These are phyloP conservation scores for Russula foetens DNA, from an alignment of 768 basidiomycete genomes.

Conservation along the genomic window DNA sequence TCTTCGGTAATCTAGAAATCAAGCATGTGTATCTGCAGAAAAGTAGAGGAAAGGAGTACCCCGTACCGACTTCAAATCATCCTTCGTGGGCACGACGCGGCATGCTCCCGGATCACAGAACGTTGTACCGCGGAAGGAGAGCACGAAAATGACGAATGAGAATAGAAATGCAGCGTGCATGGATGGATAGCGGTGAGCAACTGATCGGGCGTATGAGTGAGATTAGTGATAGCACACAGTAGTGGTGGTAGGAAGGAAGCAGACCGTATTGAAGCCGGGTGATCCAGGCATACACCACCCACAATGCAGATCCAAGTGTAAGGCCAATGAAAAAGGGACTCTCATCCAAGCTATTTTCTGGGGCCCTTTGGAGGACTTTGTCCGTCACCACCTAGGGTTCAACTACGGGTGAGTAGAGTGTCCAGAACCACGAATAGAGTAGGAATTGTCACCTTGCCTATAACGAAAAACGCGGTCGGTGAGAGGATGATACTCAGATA, in stretches of 20 bases:
- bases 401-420: not conserved
- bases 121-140: not conserved
- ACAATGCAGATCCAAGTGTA: not conserved
- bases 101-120: slow-evolving; percentile 3
- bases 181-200: not conserved
- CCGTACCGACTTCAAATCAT: not conserved
- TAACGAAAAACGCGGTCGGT: not conserved
- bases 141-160: not conserved
- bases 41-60: not conserved
- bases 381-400: not conserved
- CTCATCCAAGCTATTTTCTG: not conserved
- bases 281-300: not conserved
- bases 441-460: not conserved
- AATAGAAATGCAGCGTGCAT: not conserved
- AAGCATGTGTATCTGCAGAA: not conserved
- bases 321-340: not conserved
- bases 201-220: not conserved
- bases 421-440: not conserved
- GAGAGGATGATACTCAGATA: not conserved
- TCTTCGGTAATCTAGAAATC: not conserved
- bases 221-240: not conserved
- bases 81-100: not conserved
- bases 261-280: slow-evolving; percentile 3
- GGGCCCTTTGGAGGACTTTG: not conserved
- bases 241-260: not conserved